Conservation (phyloP, 176 grass and related monocot species). For the Aegilops umbellulata region DNA sequence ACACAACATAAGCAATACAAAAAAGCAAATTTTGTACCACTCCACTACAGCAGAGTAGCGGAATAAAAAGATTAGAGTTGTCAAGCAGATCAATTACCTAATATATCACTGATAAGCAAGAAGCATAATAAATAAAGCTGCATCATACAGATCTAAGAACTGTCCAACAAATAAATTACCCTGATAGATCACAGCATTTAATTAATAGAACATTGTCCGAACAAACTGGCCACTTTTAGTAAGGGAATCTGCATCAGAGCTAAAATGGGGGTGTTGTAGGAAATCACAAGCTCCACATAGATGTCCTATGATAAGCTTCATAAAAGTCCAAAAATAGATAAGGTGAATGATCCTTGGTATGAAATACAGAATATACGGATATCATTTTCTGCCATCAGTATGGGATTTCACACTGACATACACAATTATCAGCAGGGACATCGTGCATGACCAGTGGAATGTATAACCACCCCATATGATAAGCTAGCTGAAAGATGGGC, state of each 20-base stretch:
- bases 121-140: background rate
- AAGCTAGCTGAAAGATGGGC: background rate
- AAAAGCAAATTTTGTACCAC: background rate
- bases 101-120: background rate
- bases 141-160: background rate
- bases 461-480: background rate
- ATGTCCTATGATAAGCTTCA: background rate
- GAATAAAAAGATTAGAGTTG: background rate
- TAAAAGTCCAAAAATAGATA: background rate
- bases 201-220: background rate
- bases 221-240: background rate
- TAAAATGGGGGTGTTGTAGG: background rate
- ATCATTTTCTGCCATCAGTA: background rate
- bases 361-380: background rate
- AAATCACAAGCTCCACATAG: background rate
- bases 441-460: background rate
- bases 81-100: background rate
- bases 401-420: background rate
- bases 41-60: background rate
- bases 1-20: background rate
- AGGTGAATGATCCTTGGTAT: too few relatives aligned
- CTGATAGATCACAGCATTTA: background rate
- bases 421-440: constrained; percentile 4
- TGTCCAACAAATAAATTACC: background rate
- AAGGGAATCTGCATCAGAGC: background rate